A percentile compares a stretch with the other conserved stretches of the same genome.
These are phyloP conservation scores for Rhazya stricta DNA, from an alignment of 257 asterid species.

Conservation along the genomic window DNA sequence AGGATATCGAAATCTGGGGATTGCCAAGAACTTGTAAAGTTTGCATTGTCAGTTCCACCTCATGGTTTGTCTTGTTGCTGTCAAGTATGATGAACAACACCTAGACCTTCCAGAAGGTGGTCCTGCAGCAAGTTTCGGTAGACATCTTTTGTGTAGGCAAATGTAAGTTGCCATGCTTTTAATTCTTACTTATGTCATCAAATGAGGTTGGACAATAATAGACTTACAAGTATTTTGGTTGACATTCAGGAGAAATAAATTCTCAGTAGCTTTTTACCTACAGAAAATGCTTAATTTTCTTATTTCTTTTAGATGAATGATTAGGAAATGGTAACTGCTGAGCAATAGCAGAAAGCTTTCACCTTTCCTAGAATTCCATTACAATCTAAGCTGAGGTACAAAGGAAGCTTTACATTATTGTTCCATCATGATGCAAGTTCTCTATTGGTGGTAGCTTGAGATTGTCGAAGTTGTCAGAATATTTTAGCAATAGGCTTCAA, in stretches of 20 bases:
- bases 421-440: no score
- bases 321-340: no score
- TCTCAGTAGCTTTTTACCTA: not conserved
- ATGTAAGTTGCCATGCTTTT: conserved; percentile 58
- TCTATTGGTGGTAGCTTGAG: no score
- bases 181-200: conserved; percentile 7
- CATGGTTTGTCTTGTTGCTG: conserved; percentile 56
- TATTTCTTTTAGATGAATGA: not conserved
- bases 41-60: conserved; percentile 55
- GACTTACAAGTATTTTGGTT: no score
- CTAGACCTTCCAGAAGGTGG: conserved; percentile 41
- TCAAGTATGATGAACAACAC: conserved; percentile 63
- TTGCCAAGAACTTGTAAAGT: conserved; percentile 72
- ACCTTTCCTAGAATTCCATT: no score
- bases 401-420: no score
- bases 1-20: conserved; percentile 57
- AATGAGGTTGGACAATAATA: not conserved
- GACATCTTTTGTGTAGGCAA: conserved; percentile 41
- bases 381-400: no score
- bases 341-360: no score
- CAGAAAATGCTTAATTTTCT: not conserved
- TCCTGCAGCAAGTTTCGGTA: conserved; percentile 60
- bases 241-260: not conserved
- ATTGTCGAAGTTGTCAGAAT: no score
- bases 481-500: no score